phyloP scores from a whole-genome alignment of 164 flowering plant species.

The Dillenia turbinata region DNA sequence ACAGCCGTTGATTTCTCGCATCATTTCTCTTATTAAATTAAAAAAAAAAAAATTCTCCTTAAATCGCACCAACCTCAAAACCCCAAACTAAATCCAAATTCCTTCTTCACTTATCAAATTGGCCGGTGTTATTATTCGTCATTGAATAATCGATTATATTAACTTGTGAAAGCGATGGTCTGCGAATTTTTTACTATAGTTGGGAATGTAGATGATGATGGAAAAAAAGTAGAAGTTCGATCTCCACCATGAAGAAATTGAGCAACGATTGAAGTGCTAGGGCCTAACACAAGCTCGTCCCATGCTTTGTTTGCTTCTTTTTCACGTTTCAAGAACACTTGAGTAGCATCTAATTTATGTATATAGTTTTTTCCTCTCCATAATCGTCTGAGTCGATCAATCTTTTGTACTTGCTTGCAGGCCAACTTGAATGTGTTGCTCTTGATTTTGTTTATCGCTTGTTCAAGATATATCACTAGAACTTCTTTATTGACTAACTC shows the following conservation, averaged over 20 bases:
- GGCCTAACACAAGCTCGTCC: conserved; percentile 31
- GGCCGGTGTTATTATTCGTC: too few relatives aligned
- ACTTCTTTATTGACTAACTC: not conserved
- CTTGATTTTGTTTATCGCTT: conserved; percentile 36
- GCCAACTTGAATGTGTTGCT: conserved; percentile 36
- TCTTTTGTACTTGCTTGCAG: conserved; percentile 36
- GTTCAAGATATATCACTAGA: conserved; percentile 14
- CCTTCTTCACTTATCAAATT: too few relatives aligned
- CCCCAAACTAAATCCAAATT: too few relatives aligned
- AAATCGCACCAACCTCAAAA: too few relatives aligned
- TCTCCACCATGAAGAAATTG: conserved; percentile 18
- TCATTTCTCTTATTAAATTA: too few relatives aligned
- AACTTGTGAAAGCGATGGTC: too few relatives aligned
- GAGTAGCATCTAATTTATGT: conserved; percentile 45
- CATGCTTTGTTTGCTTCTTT: conserved; percentile 33
- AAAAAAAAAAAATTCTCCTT: too few relatives aligned
- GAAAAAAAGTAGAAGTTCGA: too few relatives aligned
- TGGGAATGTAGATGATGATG: too few relatives aligned
- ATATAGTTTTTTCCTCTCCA: conserved; percentile 6
- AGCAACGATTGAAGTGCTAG: conserved; percentile 22
- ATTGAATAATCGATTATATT: too few relatives aligned
- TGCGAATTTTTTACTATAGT: too few relatives aligned
- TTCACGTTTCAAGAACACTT: conserved; percentile 28
- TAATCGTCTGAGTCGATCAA: conserved; percentile 18
- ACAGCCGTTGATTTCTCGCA: too few relatives aligned